Conservation (phyloP, 768 basidiomycete species). For the Boletellus ananas region DNA sequence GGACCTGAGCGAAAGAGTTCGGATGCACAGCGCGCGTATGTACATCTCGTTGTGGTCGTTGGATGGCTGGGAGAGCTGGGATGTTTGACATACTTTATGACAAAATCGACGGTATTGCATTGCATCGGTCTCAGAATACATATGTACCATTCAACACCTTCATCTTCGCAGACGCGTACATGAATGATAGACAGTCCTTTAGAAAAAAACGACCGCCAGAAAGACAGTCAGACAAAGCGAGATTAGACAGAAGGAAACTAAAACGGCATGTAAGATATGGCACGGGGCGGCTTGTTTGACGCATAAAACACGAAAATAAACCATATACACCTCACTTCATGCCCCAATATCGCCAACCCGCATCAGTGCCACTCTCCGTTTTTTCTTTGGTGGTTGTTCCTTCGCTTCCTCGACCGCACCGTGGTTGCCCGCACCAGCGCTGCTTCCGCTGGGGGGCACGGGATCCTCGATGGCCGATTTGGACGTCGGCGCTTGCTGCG, state of each 20-base stretch:
- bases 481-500: constrained; percentile 24
- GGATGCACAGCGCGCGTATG: neutral
- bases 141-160: constrained; percentile 10
- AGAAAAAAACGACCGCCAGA: neutral
- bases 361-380: constrained; percentile 74
- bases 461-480: constrained; percentile 28
- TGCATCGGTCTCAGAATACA: constrained; percentile 21
- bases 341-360: constrained; percentile 54
- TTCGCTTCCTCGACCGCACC: constrained; percentile 18
- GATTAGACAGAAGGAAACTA: constrained; percentile 11
- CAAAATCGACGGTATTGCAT: constrained; percentile 15
- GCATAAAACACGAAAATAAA: constrained; percentile 6
- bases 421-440: constrained; percentile 5
- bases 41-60: neutral
- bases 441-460: constrained; percentile 11
- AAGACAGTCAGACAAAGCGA: constrained; percentile 10
- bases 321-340: constrained; percentile 9
- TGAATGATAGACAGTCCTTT: constrained; percentile 8
- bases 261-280: constrained; percentile 15
- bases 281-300: neutral
- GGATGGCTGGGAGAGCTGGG: neutral
- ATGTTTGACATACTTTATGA: constrained; percentile 10
- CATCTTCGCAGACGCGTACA: constrained; percentile 1
- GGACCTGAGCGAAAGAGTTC: constrained; percentile 30
- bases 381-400: constrained; percentile 76